These are phyloP conservation scores for Geotrichum citri-aurantii DNA, from an alignment of 1,139 yeast genomes.

Conservation along the genomic window DNA sequence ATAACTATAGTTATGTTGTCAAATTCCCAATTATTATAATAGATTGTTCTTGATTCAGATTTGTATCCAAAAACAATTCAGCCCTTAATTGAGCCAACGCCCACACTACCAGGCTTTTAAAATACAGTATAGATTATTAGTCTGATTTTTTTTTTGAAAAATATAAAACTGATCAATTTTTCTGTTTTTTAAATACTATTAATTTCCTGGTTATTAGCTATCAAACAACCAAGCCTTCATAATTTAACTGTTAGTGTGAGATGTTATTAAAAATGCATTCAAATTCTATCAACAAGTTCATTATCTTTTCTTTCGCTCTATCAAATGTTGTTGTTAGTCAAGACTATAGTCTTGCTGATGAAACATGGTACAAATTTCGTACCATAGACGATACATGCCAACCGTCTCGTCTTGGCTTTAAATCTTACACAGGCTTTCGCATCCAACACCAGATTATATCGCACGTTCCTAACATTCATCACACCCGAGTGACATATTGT, in stretches of 20 bases:
- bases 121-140: neutral
- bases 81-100: neutral
- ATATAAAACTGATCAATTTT: neutral
- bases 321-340: neutral
- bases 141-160: too few relatives aligned
- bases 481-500: constrained; percentile 24
- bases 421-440: constrained; percentile 27
- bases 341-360: constrained; percentile 2
- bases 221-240: neutral
- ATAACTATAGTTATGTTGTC: too few relatives aligned
- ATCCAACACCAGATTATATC: constrained; percentile 27
- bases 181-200: neutral
- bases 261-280: too few relatives aligned
- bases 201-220: neutral
- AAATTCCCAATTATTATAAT: too few relatives aligned
- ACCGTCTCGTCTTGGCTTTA: constrained; percentile 22
- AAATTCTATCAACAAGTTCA: too few relatives aligned
- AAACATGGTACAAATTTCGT: constrained; percentile 3
- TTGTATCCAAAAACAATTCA: neutral
- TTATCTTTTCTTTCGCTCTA: too few relatives aligned
- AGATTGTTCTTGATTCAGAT: neutral
- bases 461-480: constrained; percentile 18
- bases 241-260: neutral
- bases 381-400: constrained; percentile 19
- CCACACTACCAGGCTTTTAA: neutral